These are phyloP conservation scores for Penstemon barbatus DNA, from an alignment of 257 asterid species.

Conservation along the genomic window DNA sequence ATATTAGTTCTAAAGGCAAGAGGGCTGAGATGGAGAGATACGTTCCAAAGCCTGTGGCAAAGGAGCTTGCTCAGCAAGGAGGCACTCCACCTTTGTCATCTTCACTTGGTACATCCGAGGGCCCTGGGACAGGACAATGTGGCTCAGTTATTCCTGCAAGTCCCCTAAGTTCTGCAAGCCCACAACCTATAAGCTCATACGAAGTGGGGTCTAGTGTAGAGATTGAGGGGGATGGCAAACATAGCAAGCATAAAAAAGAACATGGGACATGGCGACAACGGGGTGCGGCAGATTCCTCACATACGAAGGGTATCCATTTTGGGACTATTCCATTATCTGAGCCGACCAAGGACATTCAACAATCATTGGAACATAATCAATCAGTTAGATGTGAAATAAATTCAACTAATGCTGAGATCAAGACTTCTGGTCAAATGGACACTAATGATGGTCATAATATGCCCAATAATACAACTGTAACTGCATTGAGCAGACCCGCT, in stretches of 20 bases:
- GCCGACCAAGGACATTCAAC: constrained; percentile 37
- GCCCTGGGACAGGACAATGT: constrained; percentile 35
- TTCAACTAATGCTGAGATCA: constrained; percentile 36
- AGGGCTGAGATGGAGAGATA: constrained; percentile 98
- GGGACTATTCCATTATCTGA: constrained; percentile 42
- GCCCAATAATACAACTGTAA: constrained; percentile 27
- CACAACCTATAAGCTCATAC: constrained; percentile 35
- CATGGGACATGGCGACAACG: constrained; percentile 68
- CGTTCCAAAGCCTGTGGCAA: constrained; percentile 89
- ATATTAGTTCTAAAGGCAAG: constrained; percentile 68
- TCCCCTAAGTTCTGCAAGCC: constrained; percentile 26
- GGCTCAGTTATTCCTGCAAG: constrained; percentile 38
- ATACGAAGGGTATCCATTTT: constrained; percentile 29
- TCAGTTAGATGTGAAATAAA: constrained; percentile 34
- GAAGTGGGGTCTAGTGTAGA: constrained; percentile 36
- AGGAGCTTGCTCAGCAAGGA: constrained; percentile 86
- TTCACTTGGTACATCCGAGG: constrained; percentile 39
- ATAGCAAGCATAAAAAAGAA: constrained; percentile 55
- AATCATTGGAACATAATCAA: constrained; percentile 34
- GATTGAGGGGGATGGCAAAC: constrained; percentile 44
- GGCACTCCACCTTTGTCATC: constrained; percentile 39
- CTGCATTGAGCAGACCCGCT: constrained; percentile 35
- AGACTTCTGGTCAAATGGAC: constrained; percentile 24
- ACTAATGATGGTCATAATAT: constrained; percentile 30
- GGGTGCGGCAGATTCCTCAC: constrained; percentile 45